Evolutionary conservation across 106 monocot species (phyloP), one percentile per base, ranked within the genome.

Genomic region (Triglochin maritima): DNA sequence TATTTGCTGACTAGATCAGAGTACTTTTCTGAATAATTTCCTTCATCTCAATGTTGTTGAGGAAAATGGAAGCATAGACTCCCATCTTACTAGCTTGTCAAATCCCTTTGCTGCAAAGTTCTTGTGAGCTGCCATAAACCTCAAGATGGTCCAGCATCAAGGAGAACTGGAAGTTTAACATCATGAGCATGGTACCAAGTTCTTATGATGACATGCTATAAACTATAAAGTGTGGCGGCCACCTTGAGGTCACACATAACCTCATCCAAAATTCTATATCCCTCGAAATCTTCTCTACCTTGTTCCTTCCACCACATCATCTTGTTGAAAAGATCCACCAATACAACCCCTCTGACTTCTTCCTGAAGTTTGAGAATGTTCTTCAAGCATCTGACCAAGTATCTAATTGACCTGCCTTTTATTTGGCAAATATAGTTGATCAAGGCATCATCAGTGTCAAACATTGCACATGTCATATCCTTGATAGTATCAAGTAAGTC

Each of bases 321-420:
- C 73, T 87, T 87, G 42, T 44, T 47, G 16, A 72, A 60, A 67
- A 90, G 60, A 71, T 95, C 90, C 48, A 56, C 12, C 77, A 81
- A 11, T 12, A 15, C 43, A 12, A 68, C 78, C 66, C 70, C 63
- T 66, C 47, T 44, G 54, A n/a, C 44, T 48, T 29, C 72, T 55
- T 77, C n/a, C 59, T 14, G 17, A 10, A 61, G 12, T 57, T 72
- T 55, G 14, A 17, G 0, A 17, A 95, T 47, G 47, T 63, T 49
- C 14, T 55, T 71, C 9, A 87, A 45, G 66, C 94, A 95, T 46
- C 55, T 76, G 50, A 89, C 60, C 78, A 90, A 83, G 67, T 81
- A 85, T 47, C 50, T 50, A 66, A 64, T 17, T 46, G 65, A 56
- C 51, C 85, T 95, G 71, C 74, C 65, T 78, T 82, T 87, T 60